phyloP scores from a whole-genome alignment of 768 basidiomycete genomes.

The Psilocybe subaeruginosa region DNA sequence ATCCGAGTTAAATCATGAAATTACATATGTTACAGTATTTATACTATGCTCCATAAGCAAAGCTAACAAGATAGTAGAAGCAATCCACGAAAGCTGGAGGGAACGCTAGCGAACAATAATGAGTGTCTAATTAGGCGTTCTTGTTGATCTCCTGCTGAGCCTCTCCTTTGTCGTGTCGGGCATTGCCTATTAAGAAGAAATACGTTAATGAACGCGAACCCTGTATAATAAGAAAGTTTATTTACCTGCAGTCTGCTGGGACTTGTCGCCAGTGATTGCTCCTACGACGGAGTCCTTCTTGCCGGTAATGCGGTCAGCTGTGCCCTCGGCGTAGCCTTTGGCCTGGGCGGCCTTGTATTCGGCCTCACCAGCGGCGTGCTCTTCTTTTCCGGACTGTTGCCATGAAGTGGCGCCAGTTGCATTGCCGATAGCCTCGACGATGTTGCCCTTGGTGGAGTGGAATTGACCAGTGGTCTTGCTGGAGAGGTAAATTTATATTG shows the following conservation, averaged over 20 bases:
- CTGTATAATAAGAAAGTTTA: background rate
- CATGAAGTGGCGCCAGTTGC: slow-evolving; percentile 47
- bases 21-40: no score
- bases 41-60: no score
- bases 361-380: slow-evolving; percentile 54
- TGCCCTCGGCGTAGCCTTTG: slow-evolving; percentile 53
- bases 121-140: background rate
- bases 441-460: slow-evolving; percentile 45
- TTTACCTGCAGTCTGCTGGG: slow-evolving; percentile 45
- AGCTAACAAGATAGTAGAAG: no score
- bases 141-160: slow-evolving; percentile 58
- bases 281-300: slow-evolving; percentile 55
- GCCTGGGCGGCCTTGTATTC: slow-evolving; percentile 53
- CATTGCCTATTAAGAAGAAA: slow-evolving; percentile 43
- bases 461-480: slow-evolving; percentile 47
- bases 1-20: no score
- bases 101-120: no score
- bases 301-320: slow-evolving; percentile 44
- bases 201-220: background rate
- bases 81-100: no score
- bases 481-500: background rate
- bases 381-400: slow-evolving; percentile 51
- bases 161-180: slow-evolving; percentile 55
- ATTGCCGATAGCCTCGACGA: slow-evolving; percentile 47
- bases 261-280: slow-evolving; percentile 51